Percentiles rank a stretch among this genome's conserved stretches.
phyloP scores from a whole-genome alignment of 2,329 filamentous ascomycete species.

The Ophiocordyceps camponoti-leonardi region DNA sequence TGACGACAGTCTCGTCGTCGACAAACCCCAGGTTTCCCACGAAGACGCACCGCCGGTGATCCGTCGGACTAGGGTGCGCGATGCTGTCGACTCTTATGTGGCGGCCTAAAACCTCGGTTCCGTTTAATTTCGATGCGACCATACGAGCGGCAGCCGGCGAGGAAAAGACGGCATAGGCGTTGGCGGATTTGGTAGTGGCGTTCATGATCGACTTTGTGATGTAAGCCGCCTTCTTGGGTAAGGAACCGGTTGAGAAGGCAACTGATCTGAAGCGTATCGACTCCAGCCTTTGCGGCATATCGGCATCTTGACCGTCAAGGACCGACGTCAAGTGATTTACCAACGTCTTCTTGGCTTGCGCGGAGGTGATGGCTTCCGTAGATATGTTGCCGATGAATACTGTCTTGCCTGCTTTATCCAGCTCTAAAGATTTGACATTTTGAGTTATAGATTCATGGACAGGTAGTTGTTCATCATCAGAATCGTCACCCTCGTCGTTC shows the following conservation, averaged over 20 bases:
- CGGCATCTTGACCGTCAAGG: constrained; percentile 30
- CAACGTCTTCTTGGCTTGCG: constrained; percentile 62
- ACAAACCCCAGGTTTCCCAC: constrained; percentile 94
- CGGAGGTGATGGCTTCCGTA: constrained; percentile 63
- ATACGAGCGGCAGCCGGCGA: constrained; percentile 57
- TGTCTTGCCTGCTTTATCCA: constrained; percentile 78
- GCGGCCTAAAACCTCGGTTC: constrained; percentile 64
- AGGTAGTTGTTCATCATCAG: constrained; percentile 24
- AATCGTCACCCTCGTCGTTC: constrained; percentile 20
- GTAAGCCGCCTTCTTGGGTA: constrained; percentile 89
- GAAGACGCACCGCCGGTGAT: constrained; percentile 84
- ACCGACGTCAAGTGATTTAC: constrained; percentile 64
- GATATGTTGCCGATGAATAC: constrained; percentile 91
- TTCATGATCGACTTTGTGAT: constrained; percentile 84
- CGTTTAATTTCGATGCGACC: constrained; percentile 65
- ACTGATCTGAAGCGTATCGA: constrained; percentile 90
- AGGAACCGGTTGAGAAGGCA: constrained; percentile 56
- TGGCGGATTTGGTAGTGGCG: constrained; percentile 79
- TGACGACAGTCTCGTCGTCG: constrained; percentile 66
- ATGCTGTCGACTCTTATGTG: constrained; percentile 86
- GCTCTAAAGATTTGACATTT: constrained; percentile 38
- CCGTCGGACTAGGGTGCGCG: constrained; percentile 66
- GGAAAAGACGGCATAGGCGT: constrained; percentile 85
- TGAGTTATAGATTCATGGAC: constrained; percentile 40
- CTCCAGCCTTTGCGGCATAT: constrained; percentile 56